phyloP scores from a whole-genome alignment of 495 filamentous ascomycete genomes.

The Penicillium diatomitis region DNA sequence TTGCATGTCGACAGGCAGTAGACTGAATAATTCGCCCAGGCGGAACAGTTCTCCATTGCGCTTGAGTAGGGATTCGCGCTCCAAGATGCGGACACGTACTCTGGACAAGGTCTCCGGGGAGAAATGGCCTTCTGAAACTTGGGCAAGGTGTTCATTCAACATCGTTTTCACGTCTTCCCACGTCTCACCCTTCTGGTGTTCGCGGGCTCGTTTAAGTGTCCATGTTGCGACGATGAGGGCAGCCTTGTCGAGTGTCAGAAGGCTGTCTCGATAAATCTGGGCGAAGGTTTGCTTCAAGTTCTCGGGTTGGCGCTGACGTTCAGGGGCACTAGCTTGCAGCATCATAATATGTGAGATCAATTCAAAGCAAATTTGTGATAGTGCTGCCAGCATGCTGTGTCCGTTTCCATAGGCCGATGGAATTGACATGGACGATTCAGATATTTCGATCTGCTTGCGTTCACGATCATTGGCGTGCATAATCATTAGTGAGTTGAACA shows the following conservation, averaged over 20 bases:
- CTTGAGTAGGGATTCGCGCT: slow-evolving; percentile 26
- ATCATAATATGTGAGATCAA: slow-evolving; percentile 33
- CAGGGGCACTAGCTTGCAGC: slow-evolving; percentile 19
- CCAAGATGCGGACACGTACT: slow-evolving; percentile 28
- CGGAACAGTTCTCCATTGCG: slow-evolving; percentile 32
- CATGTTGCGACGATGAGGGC: slow-evolving; percentile 34
- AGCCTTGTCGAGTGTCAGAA: slow-evolving; percentile 30
- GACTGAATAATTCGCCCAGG: slow-evolving; percentile 21
- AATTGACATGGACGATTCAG: slow-evolving; percentile 25
- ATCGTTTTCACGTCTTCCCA: slow-evolving; percentile 29
- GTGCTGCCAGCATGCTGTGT: slow-evolving; percentile 26
- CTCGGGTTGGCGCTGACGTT: slow-evolving; percentile 14
- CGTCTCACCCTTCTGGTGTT: slow-evolving; percentile 16
- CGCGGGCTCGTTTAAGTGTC: slow-evolving; percentile 27
- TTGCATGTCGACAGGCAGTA: slow-evolving; percentile 26
- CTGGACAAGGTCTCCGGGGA: slow-evolving; percentile 20
- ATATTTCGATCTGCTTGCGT: slow-evolving; percentile 27
- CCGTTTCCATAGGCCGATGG: slow-evolving; percentile 25
- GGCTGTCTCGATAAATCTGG: slow-evolving; percentile 36
- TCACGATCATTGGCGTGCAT: slow-evolving; percentile 36
- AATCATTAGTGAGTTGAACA: slow-evolving; percentile 34
- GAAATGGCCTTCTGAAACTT: slow-evolving; percentile 25
- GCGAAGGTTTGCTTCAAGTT: slow-evolving; percentile 35
- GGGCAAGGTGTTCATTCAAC: slow-evolving; percentile 22
- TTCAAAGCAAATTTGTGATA: slow-evolving; percentile 37